These are phyloP conservation scores for Apiospora saccharicola DNA, from an alignment of 2,329 filamentous ascomycete species.

Conservation along the genomic window DNA sequence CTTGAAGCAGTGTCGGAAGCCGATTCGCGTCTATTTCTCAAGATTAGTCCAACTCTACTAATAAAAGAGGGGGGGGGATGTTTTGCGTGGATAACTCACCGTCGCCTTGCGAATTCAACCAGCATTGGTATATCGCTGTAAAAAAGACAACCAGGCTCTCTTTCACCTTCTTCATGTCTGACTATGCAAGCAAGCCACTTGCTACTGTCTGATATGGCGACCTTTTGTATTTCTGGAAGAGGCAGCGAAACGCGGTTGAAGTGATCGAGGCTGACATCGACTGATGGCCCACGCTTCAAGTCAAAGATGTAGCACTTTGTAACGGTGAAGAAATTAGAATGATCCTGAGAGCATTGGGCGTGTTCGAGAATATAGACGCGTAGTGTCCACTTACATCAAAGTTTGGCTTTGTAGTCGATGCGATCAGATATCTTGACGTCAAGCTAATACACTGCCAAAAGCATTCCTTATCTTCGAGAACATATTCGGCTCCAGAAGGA, in stretches of 20 bases:
- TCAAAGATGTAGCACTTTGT: neutral
- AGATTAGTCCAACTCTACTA: neutral
- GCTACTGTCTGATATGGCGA: conserved; percentile 4
- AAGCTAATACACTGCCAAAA: conserved; percentile 15
- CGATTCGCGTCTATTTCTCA: neutral
- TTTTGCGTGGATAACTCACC: neutral
- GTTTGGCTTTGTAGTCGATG: conserved; percentile 15
- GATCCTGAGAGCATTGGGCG: neutral
- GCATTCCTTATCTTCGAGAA: neutral
- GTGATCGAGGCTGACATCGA: neutral
- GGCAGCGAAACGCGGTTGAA: conserved; percentile 1
- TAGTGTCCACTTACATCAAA: conserved; percentile 6
- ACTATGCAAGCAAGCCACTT: conserved; percentile 1
- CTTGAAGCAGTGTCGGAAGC: conserved; percentile 6
- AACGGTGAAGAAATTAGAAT: neutral
- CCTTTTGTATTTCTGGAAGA: conserved; percentile 15
- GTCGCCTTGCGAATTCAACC: neutral
- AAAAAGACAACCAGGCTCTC: neutral
- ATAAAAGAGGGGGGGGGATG: neutral
- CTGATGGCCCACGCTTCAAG: neutral
- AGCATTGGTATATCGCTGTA: conserved; percentile 2
- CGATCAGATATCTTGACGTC: conserved; percentile 4
- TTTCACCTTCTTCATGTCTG: conserved; percentile 2
- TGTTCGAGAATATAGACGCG: neutral
- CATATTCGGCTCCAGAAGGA: neutral